A percentile compares a stretch with the other conserved stretches of the same genome.
Evolutionary conservation across 2,329 filamentous ascomycete genomes (phyloP).

Genomic region (Penicillium glabrum): DNA sequence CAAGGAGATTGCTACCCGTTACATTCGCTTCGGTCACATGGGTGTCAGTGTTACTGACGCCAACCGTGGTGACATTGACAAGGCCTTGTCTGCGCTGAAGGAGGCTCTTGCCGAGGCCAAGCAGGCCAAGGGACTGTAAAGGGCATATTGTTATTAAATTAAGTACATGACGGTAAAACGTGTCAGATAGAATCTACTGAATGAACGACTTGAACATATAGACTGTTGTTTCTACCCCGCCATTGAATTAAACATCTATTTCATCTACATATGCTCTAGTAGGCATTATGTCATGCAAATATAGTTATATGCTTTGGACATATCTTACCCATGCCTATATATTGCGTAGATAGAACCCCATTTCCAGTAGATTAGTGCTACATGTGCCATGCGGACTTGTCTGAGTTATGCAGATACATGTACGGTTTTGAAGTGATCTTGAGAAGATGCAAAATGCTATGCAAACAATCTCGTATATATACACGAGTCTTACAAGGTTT

Average conservation of each 20-base stretch:
- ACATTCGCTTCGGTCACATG: slow-evolving; percentile 97
- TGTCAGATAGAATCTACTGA: not conserved
- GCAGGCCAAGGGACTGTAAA: slow-evolving; percentile 52
- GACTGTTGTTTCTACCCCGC: no score
- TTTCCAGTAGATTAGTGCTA: no score
- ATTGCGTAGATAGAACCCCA: no score
- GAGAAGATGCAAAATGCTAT: not conserved
- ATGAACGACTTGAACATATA: slow-evolving; percentile 1
- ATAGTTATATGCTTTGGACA: no score
- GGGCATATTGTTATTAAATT: not conserved
- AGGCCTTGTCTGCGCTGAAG: slow-evolving; percentile 76
- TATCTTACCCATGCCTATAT: no score
- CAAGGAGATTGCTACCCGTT: slow-evolving; percentile 90
- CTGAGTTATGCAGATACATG: no score
- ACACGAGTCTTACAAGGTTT: not conserved
- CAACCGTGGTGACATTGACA: slow-evolving; percentile 76
- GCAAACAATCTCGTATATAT: not conserved
- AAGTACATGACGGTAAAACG: not conserved
- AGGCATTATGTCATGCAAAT: no score
- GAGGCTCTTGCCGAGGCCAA: slow-evolving; percentile 73
- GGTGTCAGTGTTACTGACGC: slow-evolving; percentile 87
- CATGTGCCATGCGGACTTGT: no score
- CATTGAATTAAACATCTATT: no score
- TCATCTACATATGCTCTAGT: no score
- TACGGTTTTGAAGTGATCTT: no score